phyloP scores from a whole-genome alignment of 78 protist species.

The Dictyostelium purpureum region DNA sequence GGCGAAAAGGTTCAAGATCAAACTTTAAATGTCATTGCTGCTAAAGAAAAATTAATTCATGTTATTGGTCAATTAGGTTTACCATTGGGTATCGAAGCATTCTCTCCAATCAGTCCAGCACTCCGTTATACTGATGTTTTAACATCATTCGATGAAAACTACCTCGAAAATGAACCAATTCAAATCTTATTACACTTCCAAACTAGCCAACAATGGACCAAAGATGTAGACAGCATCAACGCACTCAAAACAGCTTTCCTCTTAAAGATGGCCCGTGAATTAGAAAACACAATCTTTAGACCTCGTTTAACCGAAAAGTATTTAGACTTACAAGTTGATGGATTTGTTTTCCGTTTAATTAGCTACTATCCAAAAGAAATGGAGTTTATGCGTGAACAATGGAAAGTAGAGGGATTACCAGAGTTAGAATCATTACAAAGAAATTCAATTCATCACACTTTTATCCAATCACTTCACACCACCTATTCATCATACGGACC shows the following conservation, averaged over 20 bases:
- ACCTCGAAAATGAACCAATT: conserved; percentile 19
- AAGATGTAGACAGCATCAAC: conserved; percentile 25
- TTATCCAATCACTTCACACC: conserved; percentile 56
- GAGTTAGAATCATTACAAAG: not conserved
- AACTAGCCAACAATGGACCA: conserved; percentile 17
- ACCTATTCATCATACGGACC: conserved; percentile 17
- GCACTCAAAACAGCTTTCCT: conserved; percentile 59
- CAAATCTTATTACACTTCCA: conserved; percentile 22
- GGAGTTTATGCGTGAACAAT: conserved; percentile 26
- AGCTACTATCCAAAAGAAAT: conserved; percentile 52
- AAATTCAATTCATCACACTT: not conserved
- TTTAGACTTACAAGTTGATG: conserved; percentile 24
- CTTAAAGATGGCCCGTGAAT: conserved; percentile 52
- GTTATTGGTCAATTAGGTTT: not conserved
- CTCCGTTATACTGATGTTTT: conserved; percentile 64
- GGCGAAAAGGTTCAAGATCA: not conserved
- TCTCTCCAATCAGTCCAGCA: conserved; percentile 22
- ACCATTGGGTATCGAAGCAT: conserved; percentile 50
- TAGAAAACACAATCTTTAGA: not conserved
- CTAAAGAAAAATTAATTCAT: conserved; percentile 5
- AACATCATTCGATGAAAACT: not conserved
- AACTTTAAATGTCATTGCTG: not conserved
- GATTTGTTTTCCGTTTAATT: conserved; percentile 62
- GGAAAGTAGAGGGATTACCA: not conserved
- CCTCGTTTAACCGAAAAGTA: conserved; percentile 10